A percentile compares a stretch with the other conserved stretches of the same genome.
These are phyloP conservation scores for Mycena amicta DNA, from an alignment of 768 basidiomycete genomes.

Conservation along the genomic window DNA sequence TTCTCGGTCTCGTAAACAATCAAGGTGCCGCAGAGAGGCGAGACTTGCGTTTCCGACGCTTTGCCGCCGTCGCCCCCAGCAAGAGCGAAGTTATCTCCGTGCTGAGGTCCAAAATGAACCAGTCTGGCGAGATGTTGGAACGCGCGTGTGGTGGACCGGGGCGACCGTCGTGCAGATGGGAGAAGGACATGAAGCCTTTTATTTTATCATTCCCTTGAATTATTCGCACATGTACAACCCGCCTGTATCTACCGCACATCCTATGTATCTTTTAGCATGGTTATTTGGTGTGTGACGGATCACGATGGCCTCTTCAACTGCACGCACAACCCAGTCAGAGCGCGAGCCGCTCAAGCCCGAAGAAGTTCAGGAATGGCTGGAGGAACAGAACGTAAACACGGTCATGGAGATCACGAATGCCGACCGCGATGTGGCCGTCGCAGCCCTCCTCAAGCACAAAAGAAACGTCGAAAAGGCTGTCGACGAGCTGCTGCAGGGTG, in stretches of 20 bases:
- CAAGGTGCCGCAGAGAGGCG: not conserved
- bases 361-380: conserved; percentile 10
- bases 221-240: conserved; percentile 1
- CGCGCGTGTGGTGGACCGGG: conserved; percentile 49
- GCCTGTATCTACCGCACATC: conserved; percentile 8
- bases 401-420: conserved; percentile 9
- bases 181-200: conserved; percentile 56
- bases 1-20: not conserved
- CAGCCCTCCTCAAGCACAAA: conserved; percentile 11
- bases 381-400: not conserved
- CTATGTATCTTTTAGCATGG: too few relatives aligned
- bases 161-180: conserved; percentile 62
- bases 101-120: conserved; percentile 35
- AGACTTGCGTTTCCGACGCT: conserved; percentile 13
- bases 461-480: conserved; percentile 13
- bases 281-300: not conserved
- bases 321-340: conserved; percentile 8
- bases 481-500: conserved; percentile 1
- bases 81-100: conserved; percentile 11
- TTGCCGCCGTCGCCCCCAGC: conserved; percentile 4
- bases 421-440: conserved; percentile 2
- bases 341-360: conserved; percentile 10
- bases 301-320: not conserved
- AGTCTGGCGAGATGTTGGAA: conserved; percentile 34
- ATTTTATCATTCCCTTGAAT: conserved; percentile 66